Evolutionary conservation across 768 basidiomycete genomes (phyloP), one percentile per base, ranked within the genome.

Genomic region (Chalciporus pseudorubinellus): DNA sequence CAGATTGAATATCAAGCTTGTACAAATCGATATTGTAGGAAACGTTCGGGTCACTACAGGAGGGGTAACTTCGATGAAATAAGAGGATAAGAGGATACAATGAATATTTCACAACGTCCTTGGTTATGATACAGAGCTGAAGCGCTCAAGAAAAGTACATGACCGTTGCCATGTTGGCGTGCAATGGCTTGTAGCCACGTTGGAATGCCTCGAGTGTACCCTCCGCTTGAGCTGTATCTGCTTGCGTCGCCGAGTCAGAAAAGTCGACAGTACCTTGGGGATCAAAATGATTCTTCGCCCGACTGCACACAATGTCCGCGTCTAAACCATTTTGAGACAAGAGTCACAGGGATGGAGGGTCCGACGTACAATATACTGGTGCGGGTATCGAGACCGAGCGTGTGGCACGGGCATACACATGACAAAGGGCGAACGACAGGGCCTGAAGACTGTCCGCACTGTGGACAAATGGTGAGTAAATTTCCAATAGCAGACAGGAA

Each of bases 331-430:
- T 18, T 31, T 49, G n/a, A 55, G 53, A 31, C 38, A 16, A 33
- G 2, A 26, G 39, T 38, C 47, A 24, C 16, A 48, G 2, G 21
- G 12, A 14, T 3, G 29, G 26, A 33, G 13, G 1, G 21, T 13
- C 12, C 29, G 12, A 66, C 84, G 60, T 60, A 89, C 88, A 90
- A 58, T 90, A 90, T 0, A 90, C 87, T 0, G 89, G 89, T 0
- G 88, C 89, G 0, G 89, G 89, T 44, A 90, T 89, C 0, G 89
- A 90, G 1, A 90, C 89, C 0, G 87, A 87, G 20, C 89, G 82
- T 3, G 88, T 90, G 10, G 87, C 82, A 3, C 89, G 79, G 1
- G 89, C 87, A 56, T 89, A 92, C 0, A 89, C 83, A 42, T 93
- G 88, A 60, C 88, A 89, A 0, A 93, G 72, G 0, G 88, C 84